These are phyloP conservation scores for Aspergillus fumigatus DNA, from an alignment of 2,329 filamentous ascomycete species.

Conservation along the genomic window DNA sequence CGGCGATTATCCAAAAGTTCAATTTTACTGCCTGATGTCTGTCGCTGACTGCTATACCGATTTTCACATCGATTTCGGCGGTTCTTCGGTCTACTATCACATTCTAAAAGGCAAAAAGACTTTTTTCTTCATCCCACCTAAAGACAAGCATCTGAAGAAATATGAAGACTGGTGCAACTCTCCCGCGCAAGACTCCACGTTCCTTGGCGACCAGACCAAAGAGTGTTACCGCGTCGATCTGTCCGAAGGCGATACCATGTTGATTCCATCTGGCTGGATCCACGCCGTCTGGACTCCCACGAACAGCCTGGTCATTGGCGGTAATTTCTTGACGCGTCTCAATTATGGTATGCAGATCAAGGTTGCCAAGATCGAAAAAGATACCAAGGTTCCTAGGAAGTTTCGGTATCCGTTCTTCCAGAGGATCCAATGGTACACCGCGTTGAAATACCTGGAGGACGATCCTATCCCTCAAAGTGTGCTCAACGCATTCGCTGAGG, in stretches of 20 bases:
- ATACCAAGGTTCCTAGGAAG: conserved; percentile 60
- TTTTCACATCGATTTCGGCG: conserved; percentile 68
- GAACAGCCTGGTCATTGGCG: conserved; percentile 66
- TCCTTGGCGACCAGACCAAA: conserved; percentile 59
- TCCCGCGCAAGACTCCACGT: conserved; percentile 61
- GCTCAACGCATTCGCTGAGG: conserved; percentile 51
- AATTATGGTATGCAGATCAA: conserved; percentile 65
- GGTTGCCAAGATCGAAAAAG: conserved; percentile 62
- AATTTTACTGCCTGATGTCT: conserved; percentile 67
- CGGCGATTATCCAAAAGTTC: conserved; percentile 58
- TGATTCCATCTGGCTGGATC: conserved; percentile 68
- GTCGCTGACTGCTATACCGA: conserved; percentile 68
- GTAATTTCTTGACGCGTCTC: conserved; percentile 63
- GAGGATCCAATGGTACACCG: conserved; percentile 64
- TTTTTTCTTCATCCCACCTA: conserved; percentile 68
- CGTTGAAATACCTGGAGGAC: conserved; percentile 59
- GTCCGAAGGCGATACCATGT: conserved; percentile 63
- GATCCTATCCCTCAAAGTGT: conserved; percentile 60
- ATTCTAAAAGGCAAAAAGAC: conserved; percentile 65
- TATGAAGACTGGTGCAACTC: conserved; percentile 69
- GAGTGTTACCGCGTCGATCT: conserved; percentile 65
- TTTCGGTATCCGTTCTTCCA: conserved; percentile 67
- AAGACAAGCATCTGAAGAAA: conserved; percentile 63
- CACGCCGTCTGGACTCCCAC: conserved; percentile 68
- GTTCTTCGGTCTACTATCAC: conserved; percentile 67